Evolutionary conservation across 139 green algal genomes (phyloP), one percentile per base, ranked within the genome.

Genomic region (Gonium pectorale): DNA sequence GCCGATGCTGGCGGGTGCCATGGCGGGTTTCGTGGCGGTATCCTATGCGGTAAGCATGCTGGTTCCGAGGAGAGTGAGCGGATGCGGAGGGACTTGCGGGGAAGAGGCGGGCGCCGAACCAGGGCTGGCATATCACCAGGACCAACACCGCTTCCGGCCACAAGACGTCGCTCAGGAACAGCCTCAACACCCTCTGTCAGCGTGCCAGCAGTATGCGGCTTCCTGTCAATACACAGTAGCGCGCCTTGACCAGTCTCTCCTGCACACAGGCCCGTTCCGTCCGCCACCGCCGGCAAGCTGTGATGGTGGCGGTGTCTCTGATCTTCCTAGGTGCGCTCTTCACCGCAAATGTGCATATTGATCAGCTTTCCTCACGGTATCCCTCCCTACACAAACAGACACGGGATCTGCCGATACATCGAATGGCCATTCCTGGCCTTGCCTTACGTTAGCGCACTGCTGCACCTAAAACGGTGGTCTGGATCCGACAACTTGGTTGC

Each of bases 21-120:
- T 96, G 72, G 63, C 56, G 5, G 72, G 37, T 9, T 94, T 92
- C 66, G 83, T 90, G 6, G 21, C 44, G 1, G 29, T 80, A 5
- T 94, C n/a, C n/a, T n/a, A n/a, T n/a, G 26, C 24, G 59, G 13
- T 33, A 67, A 67, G 59, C 17, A 21, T 7, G 24, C 7, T 13
- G 59, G 59, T 13, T 19, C 17, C 17, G 46, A 54, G 13, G 46
- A 11, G 46, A 54, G 46, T 15, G 46, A 54, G 15, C 46, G 27
- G 26, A 67, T 9, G 26, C 22, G 59, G 17, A 9, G 24, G 17
- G 11, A 33, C 59, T 29, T 67, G 13, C 27, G 59, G 19, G 26
- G 17, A 67, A 13, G 26, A 67, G 7, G n/a, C n/a, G n/a, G n/a
- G n/a, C n/a, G n/a, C n/a, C n/a, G n/a, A n/a, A n/a, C n/a, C n/a